Base-by-base conservation (phyloP, 1,139 yeast species). In the Schizosaccharomyces versatilis region DNA sequence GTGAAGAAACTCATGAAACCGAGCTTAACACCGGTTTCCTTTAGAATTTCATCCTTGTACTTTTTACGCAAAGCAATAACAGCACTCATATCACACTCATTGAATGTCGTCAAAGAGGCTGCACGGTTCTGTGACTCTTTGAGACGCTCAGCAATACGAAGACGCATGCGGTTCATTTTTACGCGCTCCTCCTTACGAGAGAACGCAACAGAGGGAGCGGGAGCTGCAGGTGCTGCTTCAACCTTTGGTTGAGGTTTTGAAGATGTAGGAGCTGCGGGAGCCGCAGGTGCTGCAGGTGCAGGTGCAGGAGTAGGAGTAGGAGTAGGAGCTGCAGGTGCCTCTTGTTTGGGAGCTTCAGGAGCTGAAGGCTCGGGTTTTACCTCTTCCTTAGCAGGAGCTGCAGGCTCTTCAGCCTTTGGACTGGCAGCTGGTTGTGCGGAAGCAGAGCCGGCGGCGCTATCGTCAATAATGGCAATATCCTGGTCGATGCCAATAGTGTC, bases 1-100 rank as follows among this genome's bases (percentile, higher is more conserved):
- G 97, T 80, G 74, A 90, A 90, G 41, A 95, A 86, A 69, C 98
- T 97, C 98, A 90, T 90, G 78, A 90, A 90, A 60, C 99, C 99
- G 64, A 90, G 77, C 75, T 93, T 93, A 71, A 82, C 76, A 64
- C 96, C 96, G 61, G 88, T 84, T 72, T 82, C 83, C 73, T 88
- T 93, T 67, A 93, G 77, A 68, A 93, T 77, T 71, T 90, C 98
- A 66, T 90, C 99, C 75, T 90, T 90, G 77, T 90, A 90, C 61
- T 83, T 75, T 72, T 88, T 88, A 74, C 99, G 82, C 90, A 93
- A 81, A 66, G 85, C 94, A 75, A 93, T 75, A 65, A 90, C 72
- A 61, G 82, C 79, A 59, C 94, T 75, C 98, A 90, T 90, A 73
- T 90, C 98, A 61, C 85, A 95, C 73, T 90, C 98, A 72, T 90